Conservation (phyloP, 2,329 filamentous ascomycete species). For the Aspergillus nomiae region DNA sequence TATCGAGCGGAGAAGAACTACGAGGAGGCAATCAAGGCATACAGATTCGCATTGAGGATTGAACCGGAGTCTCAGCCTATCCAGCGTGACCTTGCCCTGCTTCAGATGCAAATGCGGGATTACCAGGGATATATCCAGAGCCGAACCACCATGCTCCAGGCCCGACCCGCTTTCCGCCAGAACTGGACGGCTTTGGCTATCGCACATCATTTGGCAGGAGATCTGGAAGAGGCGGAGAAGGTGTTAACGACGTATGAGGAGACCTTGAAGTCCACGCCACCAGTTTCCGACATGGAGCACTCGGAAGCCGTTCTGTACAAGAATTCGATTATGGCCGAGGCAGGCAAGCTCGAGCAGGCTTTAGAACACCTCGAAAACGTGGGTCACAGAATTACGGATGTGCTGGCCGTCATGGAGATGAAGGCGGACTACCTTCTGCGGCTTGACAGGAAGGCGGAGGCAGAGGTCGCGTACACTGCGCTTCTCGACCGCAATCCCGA, state of each 20-base stretch:
- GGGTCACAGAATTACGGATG: slow-evolving; percentile 77
- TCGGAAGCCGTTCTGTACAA: slow-evolving; percentile 95
- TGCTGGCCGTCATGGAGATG: slow-evolving; percentile 80
- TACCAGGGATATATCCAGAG: slow-evolving; percentile 92
- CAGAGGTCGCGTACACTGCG: slow-evolving; percentile 75
- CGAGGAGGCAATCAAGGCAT: slow-evolving; percentile 98
- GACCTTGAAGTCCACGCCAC: slow-evolving; percentile 79
- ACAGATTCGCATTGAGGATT: slow-evolving; percentile 89
- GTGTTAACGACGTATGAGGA: slow-evolving; percentile 91
- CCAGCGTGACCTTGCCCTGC: slow-evolving; percentile 85
- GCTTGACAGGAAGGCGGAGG: slow-evolving; percentile 76
- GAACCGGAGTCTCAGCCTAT: slow-evolving; percentile 96
- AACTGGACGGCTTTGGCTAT: slow-evolving; percentile 98
- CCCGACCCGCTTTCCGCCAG: slow-evolving; percentile 77
- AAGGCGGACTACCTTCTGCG: slow-evolving; percentile 81
- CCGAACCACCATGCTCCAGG: slow-evolving; percentile 82
- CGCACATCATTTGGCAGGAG: slow-evolving; percentile 86
- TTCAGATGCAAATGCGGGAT: slow-evolving; percentile 96
- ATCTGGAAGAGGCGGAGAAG: slow-evolving; percentile 82
- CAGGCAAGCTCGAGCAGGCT: slow-evolving; percentile 78
- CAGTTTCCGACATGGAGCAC: slow-evolving; percentile 82
- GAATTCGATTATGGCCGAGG: slow-evolving; percentile 89
- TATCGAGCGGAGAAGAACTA: slow-evolving; percentile 96
- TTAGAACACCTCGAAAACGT: slow-evolving; percentile 81
- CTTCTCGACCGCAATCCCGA: slow-evolving; percentile 87